Conservation (phyloP, 2,329 filamentous ascomycete genomes). For the Colletotrichum sansevieriae region DNA sequence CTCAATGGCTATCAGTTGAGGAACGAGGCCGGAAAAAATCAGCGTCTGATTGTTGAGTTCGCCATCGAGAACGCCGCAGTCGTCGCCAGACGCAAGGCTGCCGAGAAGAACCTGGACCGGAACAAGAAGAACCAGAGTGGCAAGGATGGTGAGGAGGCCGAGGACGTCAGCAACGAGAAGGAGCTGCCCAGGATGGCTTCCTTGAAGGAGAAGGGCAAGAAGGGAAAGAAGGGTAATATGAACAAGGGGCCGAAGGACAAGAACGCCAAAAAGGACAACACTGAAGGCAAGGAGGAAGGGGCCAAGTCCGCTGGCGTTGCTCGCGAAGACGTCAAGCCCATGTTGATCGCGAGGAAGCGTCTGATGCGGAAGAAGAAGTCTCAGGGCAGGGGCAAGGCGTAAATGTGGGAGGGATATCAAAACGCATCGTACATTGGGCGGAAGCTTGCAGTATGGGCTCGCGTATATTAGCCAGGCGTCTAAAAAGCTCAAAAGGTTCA, state of each 20-base stretch:
- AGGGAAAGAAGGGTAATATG: slow-evolving; percentile 46
- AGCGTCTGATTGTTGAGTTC: slow-evolving; percentile 94
- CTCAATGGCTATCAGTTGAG: slow-evolving; percentile 81
- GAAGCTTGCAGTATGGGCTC: background rate
- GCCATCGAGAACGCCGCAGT: slow-evolving; percentile 98
- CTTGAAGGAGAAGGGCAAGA: slow-evolving; percentile 52
- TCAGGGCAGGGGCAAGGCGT: slow-evolving; percentile 49
- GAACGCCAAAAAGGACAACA: slow-evolving; percentile 48
- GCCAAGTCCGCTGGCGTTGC: slow-evolving; percentile 40
- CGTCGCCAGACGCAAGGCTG: slow-evolving; percentile 75
- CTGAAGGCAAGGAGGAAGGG: slow-evolving; percentile 50
- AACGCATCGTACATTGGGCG: background rate
- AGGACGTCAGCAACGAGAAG: slow-evolving; percentile 48
- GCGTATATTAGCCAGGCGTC: background rate
- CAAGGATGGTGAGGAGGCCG: slow-evolving; percentile 49
- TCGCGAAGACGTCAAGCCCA: slow-evolving; percentile 67
- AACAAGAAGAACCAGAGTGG: slow-evolving; percentile 44
- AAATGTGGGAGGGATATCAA: background rate
- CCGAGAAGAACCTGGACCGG: slow-evolving; percentile 49
- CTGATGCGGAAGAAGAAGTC: slow-evolving; percentile 80
- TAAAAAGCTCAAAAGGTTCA: background rate
- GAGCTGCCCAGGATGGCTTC: slow-evolving; percentile 50
- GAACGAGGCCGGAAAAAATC: slow-evolving; percentile 79
- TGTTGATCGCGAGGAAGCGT: slow-evolving; percentile 88
- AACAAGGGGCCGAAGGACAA: slow-evolving; percentile 43